Conservation (phyloP, 345 rosid genomes). For the Eucalyptus brandiana region DNA sequence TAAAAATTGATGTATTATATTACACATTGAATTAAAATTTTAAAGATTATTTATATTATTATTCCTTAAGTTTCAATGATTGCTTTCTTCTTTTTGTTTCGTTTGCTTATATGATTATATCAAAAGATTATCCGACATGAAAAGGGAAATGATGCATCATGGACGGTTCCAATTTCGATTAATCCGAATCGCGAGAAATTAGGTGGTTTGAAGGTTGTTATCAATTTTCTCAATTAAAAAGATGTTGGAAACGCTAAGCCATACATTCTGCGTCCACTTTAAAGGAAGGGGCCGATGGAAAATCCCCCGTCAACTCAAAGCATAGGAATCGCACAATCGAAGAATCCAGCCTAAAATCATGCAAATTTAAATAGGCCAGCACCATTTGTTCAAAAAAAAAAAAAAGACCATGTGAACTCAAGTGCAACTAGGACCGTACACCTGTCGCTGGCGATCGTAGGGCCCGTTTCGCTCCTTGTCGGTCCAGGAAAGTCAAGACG, state of each 20-base stretch:
- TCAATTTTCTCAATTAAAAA: neutral
- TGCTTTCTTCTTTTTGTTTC: too few relatives aligned
- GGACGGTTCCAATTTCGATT: too few relatives aligned
- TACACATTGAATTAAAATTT: too few relatives aligned
- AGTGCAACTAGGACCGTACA: neutral
- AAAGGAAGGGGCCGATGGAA: too few relatives aligned
- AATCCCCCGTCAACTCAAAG: neutral
- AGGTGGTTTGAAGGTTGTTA: accelerated
- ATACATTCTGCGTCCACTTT: too few relatives aligned
- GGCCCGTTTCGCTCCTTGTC: neutral
- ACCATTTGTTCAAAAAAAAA: too few relatives aligned
- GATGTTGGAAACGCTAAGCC: too few relatives aligned
- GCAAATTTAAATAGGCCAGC: neutral
- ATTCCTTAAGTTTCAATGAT: too few relatives aligned
- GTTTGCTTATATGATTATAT: neutral
- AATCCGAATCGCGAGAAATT: accelerated
- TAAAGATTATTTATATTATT: too few relatives aligned
- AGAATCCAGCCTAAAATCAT: neutral
- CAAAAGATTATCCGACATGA: too few relatives aligned
- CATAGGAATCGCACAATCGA: neutral
- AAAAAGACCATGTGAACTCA: neutral
- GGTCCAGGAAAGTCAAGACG: neutral
- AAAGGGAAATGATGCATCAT: too few relatives aligned
- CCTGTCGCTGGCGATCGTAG: neutral
- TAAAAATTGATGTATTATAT: too few relatives aligned